These are phyloP conservation scores for Sphagnum tenellum DNA, from an alignment of 225 moss, liverwort and hornwort species.

Conservation along the genomic window DNA sequence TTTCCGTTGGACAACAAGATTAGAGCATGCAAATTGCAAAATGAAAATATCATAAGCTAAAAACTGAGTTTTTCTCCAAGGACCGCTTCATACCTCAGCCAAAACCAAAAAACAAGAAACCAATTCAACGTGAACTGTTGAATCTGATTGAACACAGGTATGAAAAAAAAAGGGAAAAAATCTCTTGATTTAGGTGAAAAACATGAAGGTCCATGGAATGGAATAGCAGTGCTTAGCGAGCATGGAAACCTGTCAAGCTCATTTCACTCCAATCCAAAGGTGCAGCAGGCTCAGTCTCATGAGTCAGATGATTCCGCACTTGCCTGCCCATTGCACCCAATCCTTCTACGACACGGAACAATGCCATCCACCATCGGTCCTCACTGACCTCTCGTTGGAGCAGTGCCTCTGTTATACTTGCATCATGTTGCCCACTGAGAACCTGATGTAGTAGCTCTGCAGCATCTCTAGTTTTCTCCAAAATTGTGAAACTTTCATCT, in stretches of 20 bases:
- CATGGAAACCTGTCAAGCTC: slow-evolving; percentile 18
- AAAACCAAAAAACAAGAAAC: no score
- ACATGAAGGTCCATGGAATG: no score
- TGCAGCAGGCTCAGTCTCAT: slow-evolving; percentile 10
- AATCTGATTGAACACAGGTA: no score
- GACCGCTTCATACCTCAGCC: no score
- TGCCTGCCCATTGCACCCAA: slow-evolving; percentile 45
- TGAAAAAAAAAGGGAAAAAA: no score
- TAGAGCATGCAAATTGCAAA: no score
- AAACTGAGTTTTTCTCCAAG: no score
- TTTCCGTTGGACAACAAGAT: no score
- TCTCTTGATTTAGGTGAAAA: no score
- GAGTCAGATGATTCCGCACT: slow-evolving; percentile 18
- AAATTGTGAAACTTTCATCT: slow-evolving; percentile 19
- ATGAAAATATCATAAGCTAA: no score
- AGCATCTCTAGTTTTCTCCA: slow-evolving; percentile 50
- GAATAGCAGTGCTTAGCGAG: no score
- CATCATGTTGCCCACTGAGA: slow-evolving; percentile 37
- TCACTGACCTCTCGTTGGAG: slow-evolving; percentile 27
- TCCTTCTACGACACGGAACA: slow-evolving; percentile 42
- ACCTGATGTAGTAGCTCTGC: slow-evolving; percentile 50
- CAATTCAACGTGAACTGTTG: no score
- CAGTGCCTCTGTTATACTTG: slow-evolving; percentile 35
- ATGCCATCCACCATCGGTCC: slow-evolving; percentile 39
- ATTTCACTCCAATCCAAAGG: slow-evolving; percentile 46